Base-by-base conservation (phyloP, 805 yeast species). In the Lipomyces kockii region DNA sequence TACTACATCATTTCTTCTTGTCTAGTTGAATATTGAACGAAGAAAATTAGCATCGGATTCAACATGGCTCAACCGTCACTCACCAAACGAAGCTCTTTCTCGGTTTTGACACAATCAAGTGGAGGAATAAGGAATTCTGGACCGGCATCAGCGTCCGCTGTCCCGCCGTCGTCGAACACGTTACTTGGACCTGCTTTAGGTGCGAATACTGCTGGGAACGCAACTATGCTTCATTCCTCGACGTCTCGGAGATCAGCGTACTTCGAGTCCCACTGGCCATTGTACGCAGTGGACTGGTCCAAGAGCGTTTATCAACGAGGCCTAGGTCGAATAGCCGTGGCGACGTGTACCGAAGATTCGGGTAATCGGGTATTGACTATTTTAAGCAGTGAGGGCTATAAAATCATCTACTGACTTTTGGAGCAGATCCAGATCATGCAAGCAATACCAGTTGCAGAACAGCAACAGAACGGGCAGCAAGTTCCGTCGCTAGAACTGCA, bases 291-390 rank as follows among this genome's bases (percentile, higher is more conserved):
- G 39, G 89, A 85, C 68, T 87, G 90, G 90, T 72, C 84, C 4
- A 68, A 70, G 29, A 70, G 79, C n/a, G 71, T 68, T 3, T 71
- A 73, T 9, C 75, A 39, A 27, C 65, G 80, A 2, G 81, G 80
- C 1, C 67, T 74, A 11, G 87, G 87, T 8, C 79, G 83, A 58
- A 78, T 90, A 7, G 95, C 91, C 0, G 76, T 89, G n/a, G 83
- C 88, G n/a, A 85, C 97, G 0, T 91, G 87, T 76, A 85, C 90
- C 66, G 98, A 93, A 76, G 97, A 91, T 61, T 80, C 86, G 34
- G 80, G 83, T 53, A 93, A 93, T 78, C 85, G 85, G 71, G 76
- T 92, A 37, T 43, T 17, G 20, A 43, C 22, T 37, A 37, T 9
- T 37, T 37, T 37, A 17, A 43, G 9, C 49, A 43, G 11, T 49